Base-by-base conservation (phyloP, 352 stramenopile species). In the Pythium volutum region DNA sequence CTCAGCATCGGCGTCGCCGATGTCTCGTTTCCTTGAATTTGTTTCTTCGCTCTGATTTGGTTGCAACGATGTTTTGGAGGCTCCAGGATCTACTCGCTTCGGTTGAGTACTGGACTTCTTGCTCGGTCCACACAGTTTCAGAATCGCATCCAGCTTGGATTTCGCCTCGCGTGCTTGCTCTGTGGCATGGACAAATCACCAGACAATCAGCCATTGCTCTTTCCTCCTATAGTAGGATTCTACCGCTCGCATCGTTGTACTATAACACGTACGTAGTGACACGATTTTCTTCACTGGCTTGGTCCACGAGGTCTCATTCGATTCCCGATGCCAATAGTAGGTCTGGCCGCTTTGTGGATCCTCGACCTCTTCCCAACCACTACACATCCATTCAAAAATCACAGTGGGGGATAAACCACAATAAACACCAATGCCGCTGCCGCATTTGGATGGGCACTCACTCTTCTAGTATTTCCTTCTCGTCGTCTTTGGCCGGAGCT, bases 261-360 rank as follows among this genome's bases (percentile, higher is more conserved):
- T 45, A 5, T 14, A 52, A 11, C 12, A 64, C 52, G 26, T 63
- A 93, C 83, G 62, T 25, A 91, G 66, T n/a, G 77, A 80, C 14
- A 87, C 77, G 18, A 62, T 79, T 49, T 66, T 55, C 36, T 71
- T 69, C 45, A 70, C 62, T 0, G 82, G 84, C 33, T 70, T 70
- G 20, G 68, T 84, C 84, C 81, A 93, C 16, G 80, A 83, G 27
- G 84, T 91, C 55, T 88, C 81, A n/a, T 84, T 81, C 27, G 81
- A 86, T n/a, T 73, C 65, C 11, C 65, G 68, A 67, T 93, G 86
- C 84, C 84, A 93, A 51, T 81, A 93, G 70, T 91, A 93, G 25
- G 73, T 57, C 14, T 80, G 69, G 1, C 76, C 69, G 23, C 77
- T 89, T 7, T 73, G 48, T 3, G 77, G 64, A 66, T 93, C 84